Conservation (phyloP, 441 rosid species). For the Pelargonium citronellum region DNA sequence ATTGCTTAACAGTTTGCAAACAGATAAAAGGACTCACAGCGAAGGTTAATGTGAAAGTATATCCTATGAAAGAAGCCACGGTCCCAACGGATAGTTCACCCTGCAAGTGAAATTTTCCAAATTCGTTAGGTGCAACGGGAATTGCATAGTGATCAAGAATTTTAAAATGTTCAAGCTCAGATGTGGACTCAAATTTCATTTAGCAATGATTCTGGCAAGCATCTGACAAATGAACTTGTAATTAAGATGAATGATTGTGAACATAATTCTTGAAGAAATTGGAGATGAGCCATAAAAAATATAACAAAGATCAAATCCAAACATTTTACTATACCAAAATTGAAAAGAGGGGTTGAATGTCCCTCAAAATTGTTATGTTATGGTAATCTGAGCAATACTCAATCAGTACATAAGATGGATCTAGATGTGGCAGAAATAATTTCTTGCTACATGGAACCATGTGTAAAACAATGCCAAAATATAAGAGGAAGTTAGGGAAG, state of each 20-base stretch:
- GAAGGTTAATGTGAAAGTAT: slow-evolving; percentile 86
- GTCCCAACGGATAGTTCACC: slow-evolving; percentile 85
- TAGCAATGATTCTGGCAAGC: background rate
- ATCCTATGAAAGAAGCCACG: slow-evolving; percentile 88
- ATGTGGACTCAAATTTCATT: background rate
- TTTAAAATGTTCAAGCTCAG: background rate
- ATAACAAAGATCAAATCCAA: background rate
- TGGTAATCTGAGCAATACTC: background rate
- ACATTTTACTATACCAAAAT: background rate
- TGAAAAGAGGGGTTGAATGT: background rate
- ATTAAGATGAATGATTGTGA: background rate
- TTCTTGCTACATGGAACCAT: background rate
- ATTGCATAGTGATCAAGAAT: background rate
- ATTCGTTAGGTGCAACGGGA: background rate
- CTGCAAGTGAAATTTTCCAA: slow-evolving; percentile 33
- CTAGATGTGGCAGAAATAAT: background rate
- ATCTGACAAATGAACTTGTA: background rate
- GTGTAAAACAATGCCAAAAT: background rate
- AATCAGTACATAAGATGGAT: background rate
- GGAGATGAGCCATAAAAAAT: background rate
- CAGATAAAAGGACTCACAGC: slow-evolving; percentile 51
- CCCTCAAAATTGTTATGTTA: background rate
- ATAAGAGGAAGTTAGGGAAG: background rate
- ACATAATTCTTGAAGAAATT: background rate
- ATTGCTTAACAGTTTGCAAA: slow-evolving; percentile 15